Evolutionary conservation across 768 basidiomycete genomes (phyloP), one percentile per base, ranked within the genome.

Genomic region (Neoboletus magnificus): DNA sequence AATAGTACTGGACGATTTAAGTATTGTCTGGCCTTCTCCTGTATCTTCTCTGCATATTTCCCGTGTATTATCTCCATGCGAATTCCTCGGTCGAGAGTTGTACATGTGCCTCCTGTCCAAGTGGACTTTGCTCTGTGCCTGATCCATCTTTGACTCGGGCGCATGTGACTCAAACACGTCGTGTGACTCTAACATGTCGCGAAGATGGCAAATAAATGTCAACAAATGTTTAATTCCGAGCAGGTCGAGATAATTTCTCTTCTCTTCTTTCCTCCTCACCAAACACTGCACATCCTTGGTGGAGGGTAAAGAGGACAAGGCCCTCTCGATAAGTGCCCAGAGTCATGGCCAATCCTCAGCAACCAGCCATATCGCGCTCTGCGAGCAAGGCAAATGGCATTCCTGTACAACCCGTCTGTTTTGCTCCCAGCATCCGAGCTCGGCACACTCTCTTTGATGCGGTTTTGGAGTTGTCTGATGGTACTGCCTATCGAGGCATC

Each of bases 401-500:
- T 39, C 73, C 71, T 2, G 62, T 72, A 20, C 65, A 73, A 23
- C 73, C 74, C 49, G 68, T 76, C 57, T 71, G 70, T 10, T 67
- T 72, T 50, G 62, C 69, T 44, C 65, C 71, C n/a, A n/a, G 37
- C 32, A 48, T 65, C 32, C 67, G 60, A 44, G 56, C 62, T 39
- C 64, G 54, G 43, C 62, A 59, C 48, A 33, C 61, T 0, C 52
- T 62, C 29, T 62, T 69, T 52, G 87, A 91, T 50, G 86, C 84
- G 1, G 84, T 98, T 45, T 78, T 99, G 55, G 93, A 98, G 74
- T 80, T 99, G 57, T 81, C 81, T 46, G 96, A 98, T 73, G 96
- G 95, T 4, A 83, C 91, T 52, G 87, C 89, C 1, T 91, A 85
- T 66, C 79, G 88, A 54, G 97, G 97, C 35, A 86, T 90, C 70